Evolutionary conservation across 306 rosid species (phyloP).

Genomic region (Corylus heterophylla): DNA sequence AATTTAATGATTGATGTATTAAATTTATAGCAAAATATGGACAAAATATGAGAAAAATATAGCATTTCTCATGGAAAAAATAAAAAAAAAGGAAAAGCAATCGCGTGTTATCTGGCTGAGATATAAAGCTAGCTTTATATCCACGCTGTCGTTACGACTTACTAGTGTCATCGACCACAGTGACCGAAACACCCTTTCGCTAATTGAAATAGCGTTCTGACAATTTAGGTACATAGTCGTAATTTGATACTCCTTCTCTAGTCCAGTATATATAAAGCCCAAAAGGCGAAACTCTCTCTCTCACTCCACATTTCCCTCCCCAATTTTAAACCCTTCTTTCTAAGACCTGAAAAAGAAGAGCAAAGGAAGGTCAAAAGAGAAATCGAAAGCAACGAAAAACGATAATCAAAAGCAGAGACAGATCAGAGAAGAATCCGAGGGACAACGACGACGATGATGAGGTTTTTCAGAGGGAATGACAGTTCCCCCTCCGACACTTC

Average conservation of each 20-base stretch:
- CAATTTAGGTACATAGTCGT: slow-evolving; percentile 5
- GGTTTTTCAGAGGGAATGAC: slow-evolving; percentile 42
- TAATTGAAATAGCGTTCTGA: too few relatives aligned
- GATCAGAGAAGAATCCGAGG: background rate
- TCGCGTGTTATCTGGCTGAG: background rate
- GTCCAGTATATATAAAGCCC: background rate
- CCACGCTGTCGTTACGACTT: slow-evolving; percentile 33
- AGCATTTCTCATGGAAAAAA: too few relatives aligned
- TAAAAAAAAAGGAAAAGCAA: too few relatives aligned
- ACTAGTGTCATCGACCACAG: background rate
- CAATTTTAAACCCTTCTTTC: slow-evolving; percentile 47
- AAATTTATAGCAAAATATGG: too few relatives aligned
- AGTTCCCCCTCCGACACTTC: slow-evolving; percentile 51
- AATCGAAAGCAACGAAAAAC: background rate
- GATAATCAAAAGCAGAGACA: background rate
- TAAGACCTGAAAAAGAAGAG: slow-evolving; percentile 2
- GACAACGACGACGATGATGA: slow-evolving; percentile 38
- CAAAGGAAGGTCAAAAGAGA: background rate
- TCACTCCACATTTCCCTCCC: slow-evolving; percentile 49
- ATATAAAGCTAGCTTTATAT: slow-evolving; percentile 37
- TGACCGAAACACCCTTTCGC: slow-evolving; percentile 16
- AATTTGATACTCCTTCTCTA: background rate
- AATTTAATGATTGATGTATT: too few relatives aligned
- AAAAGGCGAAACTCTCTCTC: background rate
- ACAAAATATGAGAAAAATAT: too few relatives aligned